Evolutionary conservation across 2,329 filamentous ascomycete genomes (phyloP).

Genomic region (Cercospora nicotianae): DNA sequence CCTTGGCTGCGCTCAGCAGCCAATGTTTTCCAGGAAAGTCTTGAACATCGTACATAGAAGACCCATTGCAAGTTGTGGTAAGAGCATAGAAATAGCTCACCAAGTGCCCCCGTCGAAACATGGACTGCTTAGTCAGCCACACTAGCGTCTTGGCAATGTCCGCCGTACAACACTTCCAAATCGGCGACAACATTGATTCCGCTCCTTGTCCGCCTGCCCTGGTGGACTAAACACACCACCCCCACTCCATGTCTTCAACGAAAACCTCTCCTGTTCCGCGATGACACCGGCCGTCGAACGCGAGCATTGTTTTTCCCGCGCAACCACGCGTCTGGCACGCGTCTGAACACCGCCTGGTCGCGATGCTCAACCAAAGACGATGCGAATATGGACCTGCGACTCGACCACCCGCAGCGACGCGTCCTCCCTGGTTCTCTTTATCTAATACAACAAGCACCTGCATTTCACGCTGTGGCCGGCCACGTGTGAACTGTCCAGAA

Average conservation of each 20-base stretch:
- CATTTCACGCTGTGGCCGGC: not conserved
- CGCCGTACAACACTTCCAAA: not conserved
- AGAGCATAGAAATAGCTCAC: too few species aligned
- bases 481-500: not conserved
- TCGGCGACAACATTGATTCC: not conserved
- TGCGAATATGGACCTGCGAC: not conserved
- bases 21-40: not conserved
- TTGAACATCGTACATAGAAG: too few species aligned
- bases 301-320: not conserved
- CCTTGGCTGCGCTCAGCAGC: not conserved
- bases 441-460: not conserved
- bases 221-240: not conserved
- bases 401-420: not conserved
- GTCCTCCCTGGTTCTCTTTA: not conserved
- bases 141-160: not conserved
- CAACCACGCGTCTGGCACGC: not conserved
- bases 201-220: not conserved
- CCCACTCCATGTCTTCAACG: not conserved
- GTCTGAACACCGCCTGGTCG: not conserved
- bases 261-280: not conserved
- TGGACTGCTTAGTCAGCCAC: not conserved
- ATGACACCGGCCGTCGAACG: not conserved
- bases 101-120: too few species aligned
- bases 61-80: too few species aligned
- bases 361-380: not conserved